phyloP scores from a whole-genome alignment of 2,329 filamentous ascomycete genomes.

The Plectosphaerella cucumerina region DNA sequence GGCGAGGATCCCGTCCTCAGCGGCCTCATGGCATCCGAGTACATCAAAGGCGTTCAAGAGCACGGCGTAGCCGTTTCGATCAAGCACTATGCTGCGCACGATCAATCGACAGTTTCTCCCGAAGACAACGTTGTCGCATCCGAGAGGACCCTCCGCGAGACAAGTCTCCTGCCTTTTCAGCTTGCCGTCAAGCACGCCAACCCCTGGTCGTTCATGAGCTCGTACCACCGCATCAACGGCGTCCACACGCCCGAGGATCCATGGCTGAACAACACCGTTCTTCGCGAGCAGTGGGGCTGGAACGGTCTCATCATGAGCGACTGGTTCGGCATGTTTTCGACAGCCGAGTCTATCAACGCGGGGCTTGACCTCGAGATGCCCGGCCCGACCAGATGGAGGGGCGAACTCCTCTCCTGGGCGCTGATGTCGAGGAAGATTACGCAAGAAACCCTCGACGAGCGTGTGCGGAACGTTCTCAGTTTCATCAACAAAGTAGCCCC shows the following conservation, averaged over 20 bases:
- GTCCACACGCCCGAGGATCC: conserved; percentile 35
- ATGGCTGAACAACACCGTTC: conserved; percentile 29
- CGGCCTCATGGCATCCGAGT: conserved; percentile 36
- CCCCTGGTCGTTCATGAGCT: conserved; percentile 31
- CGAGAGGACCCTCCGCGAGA: conserved; percentile 7
- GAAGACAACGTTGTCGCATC: neutral
- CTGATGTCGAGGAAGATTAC: neutral
- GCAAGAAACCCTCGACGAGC: neutral
- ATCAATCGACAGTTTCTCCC: neutral
- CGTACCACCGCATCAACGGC: conserved; percentile 35
- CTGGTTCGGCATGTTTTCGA: conserved; percentile 35
- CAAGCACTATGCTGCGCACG: neutral
- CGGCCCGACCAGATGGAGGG: conserved; percentile 18
- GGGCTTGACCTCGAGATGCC: conserved; percentile 31
- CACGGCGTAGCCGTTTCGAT: neutral
- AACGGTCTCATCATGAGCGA: conserved; percentile 43
- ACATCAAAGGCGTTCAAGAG: conserved; percentile 38
- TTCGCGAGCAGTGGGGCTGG: conserved; percentile 40
- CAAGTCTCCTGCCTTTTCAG: conserved; percentile 31
- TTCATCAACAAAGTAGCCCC: neutral
- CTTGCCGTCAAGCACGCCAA: conserved; percentile 27
- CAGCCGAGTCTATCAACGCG: conserved; percentile 23
- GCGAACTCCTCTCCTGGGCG: neutral
- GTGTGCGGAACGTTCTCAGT: neutral
- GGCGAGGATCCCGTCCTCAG: conserved; percentile 42